Evolutionary conservation across 1,284 basidiomycete species (phyloP).

Genomic region (Thelephora terrestris): DNA sequence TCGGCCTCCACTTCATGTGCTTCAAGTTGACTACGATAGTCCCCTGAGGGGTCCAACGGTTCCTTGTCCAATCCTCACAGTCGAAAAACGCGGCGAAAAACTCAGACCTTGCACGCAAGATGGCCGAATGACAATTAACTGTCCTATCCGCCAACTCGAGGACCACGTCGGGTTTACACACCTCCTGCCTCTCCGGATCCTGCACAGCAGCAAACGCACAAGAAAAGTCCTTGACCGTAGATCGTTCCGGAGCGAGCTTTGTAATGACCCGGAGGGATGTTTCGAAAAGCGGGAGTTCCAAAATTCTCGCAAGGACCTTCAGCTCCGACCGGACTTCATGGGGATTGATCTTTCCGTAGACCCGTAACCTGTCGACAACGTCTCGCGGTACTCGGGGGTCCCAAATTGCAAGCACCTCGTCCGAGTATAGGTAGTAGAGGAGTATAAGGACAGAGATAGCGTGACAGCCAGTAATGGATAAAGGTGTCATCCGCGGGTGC

Average conservation of each 20-base stretch:
- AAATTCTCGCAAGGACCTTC: slow-evolving; percentile 37
- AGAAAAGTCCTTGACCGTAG: slow-evolving; percentile 39
- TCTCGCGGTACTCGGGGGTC: slow-evolving; percentile 60
- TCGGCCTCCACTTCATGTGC: slow-evolving; percentile 69
- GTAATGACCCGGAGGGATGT: slow-evolving; percentile 43
- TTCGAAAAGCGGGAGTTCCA: slow-evolving; percentile 46
- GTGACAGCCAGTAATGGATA: slow-evolving; percentile 42
- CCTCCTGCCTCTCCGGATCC: slow-evolving; percentile 1
- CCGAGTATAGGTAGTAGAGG: slow-evolving; percentile 82
- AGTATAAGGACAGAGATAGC: slow-evolving; percentile 69
- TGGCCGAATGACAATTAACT: slow-evolving; percentile 61
- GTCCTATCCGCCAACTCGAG: slow-evolving; percentile 64
- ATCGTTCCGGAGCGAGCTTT: slow-evolving; percentile 36
- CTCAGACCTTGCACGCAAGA: slow-evolving; percentile 76
- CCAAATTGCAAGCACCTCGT: slow-evolving; percentile 78
- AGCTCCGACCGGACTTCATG: slow-evolving; percentile 55
- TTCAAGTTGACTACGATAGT: slow-evolving; percentile 59
- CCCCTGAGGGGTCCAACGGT: slow-evolving; percentile 46
- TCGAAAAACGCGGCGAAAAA: slow-evolving; percentile 87
- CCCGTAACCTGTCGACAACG: slow-evolving; percentile 34
- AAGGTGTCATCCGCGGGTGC: neutral
- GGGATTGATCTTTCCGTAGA: slow-evolving; percentile 31
- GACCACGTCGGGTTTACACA: slow-evolving; percentile 55
- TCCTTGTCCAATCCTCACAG: slow-evolving; percentile 71
- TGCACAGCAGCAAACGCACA: slow-evolving; percentile 26